Base-by-base conservation (phyloP, 352 stramenopile species). In the Thalassiosira pacifica region DNA sequence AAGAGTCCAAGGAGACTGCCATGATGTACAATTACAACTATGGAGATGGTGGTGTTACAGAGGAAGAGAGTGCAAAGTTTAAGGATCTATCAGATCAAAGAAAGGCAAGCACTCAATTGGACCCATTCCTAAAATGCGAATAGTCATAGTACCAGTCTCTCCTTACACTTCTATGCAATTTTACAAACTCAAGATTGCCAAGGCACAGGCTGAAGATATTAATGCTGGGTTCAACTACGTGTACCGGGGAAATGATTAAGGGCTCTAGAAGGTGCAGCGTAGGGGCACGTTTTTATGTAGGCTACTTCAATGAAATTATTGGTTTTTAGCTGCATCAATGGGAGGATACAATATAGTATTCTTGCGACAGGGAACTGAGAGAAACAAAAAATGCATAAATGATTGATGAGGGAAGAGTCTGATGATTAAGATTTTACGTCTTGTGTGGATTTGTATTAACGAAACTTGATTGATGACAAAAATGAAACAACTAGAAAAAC, bases 11-110 rank as follows among this genome's bases (percentile, higher is more conserved):
- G 37, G 42, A 75, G 45, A 26, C 3, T 59, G 66, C 66, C 37
- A 75, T 37, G 42, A 75, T 27, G 26, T 75, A 75, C 32, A 75
- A 75, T 60, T 75, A 75, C 40, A 5, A 61, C 1, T 37, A 45
- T 42, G 24, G 26, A n/a, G 27, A 67, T n/a, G 45, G 45, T 57
- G 45, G 45, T 4, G 45, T 57, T 57, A 57, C 45, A 19, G 45
- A 57, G 24, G 45, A 57, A 19, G 45, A 57, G 45, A 57, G 45
- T 57, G 45, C 45, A 10, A 57, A 57, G 45, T 57, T 57, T 57
- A 57, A 57, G 45, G 45, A 57, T 57, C 45, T n/a, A 4, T 57
- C 45, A 3, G 45, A 57, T 57, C 45, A 57, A 57, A 57, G 45
- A 19, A 57, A 57, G 37, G 37, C 13, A 13, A 48, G 37, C 13